Evolutionary conservation across 2,329 filamentous ascomycete species (phyloP), one percentile per base, ranked within the genome.

Genomic region (Amauroascus verrucosus): DNA sequence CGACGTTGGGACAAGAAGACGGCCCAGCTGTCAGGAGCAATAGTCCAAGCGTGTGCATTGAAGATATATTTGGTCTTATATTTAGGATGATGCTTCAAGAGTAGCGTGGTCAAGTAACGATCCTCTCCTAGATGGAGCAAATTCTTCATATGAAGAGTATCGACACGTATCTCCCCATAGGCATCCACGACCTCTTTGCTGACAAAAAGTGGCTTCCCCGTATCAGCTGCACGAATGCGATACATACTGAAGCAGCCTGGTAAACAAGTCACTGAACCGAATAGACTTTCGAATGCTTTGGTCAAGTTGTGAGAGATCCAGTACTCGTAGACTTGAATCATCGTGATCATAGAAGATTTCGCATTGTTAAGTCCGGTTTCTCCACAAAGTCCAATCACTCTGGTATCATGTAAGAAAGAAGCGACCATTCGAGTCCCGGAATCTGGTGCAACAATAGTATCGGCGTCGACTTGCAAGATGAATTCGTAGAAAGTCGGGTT

Each of bases 251-350:
- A 98, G 80, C 93, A 98, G 76, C 93, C 93, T 22, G 93, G 93
- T 66, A 98, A 77, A 79, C 93, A 98, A 48, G 93, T 98, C 62
- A 98, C 91, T 61, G 88, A 95, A 54, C 91, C 93, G 66, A 98
- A 98, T 63, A 98, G 78, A 72, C 86, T 93, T 72, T 97, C 91
- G 68, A 98, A 98, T 11, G 91, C 93, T 74, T 98, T 97, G 62
- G 87, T 84, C 61, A 98, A 73, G 68, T 97, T 95, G 77, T 98
- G 91, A 49, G 91, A 97, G 64, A 98, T 98, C 75, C 90, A 98
- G 78, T 98, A 98, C 72, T 98, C 91, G 77, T 97, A 98, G 32
- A 98, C 91, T 72, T 98, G 93, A 68, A 98, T 98, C 91, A 97
- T 97, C 49, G 93, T 98, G 61, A 95, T 82, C 65, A 94, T 88